Conservation (phyloP, 1,284 basidiomycete species). For the Lentinus polychrous region DNA sequence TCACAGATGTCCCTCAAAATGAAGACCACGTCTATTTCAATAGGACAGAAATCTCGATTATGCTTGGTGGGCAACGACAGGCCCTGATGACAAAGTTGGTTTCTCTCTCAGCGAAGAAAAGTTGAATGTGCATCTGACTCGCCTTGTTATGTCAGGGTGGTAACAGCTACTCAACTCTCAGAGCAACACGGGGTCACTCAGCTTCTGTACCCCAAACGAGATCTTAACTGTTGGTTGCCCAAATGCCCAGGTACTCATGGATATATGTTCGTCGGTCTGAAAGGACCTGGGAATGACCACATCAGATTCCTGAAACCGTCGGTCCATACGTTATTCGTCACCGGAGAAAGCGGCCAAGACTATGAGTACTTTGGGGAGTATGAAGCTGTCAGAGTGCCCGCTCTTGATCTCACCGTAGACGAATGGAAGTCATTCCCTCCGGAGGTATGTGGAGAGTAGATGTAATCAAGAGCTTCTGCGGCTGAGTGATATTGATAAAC, state of each 20-base stretch:
- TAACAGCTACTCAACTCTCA: slow-evolving; percentile 1
- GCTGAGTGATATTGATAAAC: no score
- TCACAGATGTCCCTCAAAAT: neutral
- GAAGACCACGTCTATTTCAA: neutral
- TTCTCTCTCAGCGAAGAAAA: neutral
- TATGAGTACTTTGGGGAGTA: slow-evolving; percentile 12
- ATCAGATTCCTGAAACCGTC: slow-evolving; percentile 6
- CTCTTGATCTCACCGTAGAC: slow-evolving; percentile 7
- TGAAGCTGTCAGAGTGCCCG: slow-evolving; percentile 6
- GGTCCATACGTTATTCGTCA: slow-evolving; percentile 8
- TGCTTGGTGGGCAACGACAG: slow-evolving; percentile 4
- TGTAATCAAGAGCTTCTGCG: no score
- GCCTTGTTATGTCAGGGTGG: no score
- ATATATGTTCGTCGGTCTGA: slow-evolving; percentile 12
- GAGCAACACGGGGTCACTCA: slow-evolving; percentile 3
- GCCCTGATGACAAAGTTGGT: slow-evolving; percentile 2
- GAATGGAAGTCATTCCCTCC: slow-evolving; percentile 10
- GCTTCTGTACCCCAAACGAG: slow-evolving; percentile 10
- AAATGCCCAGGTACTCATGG: slow-evolving; percentile 10
- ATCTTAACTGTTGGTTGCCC: slow-evolving; percentile 12
- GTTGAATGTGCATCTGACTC: no score
- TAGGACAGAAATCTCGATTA: neutral
- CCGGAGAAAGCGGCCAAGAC: neutral
- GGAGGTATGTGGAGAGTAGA: slow-evolving; percentile 11
- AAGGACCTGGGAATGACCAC: slow-evolving; percentile 10